Conservation (phyloP, 2,329 filamentous ascomycete species). For the Colletotrichum melonis region DNA sequence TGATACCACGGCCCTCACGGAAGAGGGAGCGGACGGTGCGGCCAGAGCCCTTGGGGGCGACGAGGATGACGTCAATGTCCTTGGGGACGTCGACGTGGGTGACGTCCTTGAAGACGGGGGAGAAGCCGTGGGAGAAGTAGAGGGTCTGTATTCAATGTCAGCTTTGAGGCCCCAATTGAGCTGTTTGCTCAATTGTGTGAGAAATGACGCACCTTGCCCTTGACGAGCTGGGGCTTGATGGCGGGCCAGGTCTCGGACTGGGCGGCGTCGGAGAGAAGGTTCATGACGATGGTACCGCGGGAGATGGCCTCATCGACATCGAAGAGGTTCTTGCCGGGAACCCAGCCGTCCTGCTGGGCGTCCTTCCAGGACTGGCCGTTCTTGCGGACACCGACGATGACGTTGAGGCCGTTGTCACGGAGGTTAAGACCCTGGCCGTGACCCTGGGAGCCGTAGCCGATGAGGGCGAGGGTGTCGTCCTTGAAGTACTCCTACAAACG, state of each 20-base stretch:
- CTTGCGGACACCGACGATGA: constrained; percentile 99
- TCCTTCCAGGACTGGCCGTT: constrained; percentile 99
- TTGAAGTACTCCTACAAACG: constrained; percentile 92
- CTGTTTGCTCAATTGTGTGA: constrained; percentile 2
- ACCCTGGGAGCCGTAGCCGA: constrained; percentile 97
- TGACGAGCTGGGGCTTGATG: constrained; percentile 97
- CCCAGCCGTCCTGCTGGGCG: constrained; percentile 96
- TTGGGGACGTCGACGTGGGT: constrained; percentile 98
- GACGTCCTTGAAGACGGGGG: constrained; percentile 98
- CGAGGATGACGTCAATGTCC: constrained; percentile 99
- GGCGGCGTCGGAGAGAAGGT: constrained; percentile 96
- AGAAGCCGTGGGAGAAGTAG: constrained; percentile 99
- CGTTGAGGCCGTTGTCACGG: constrained; percentile 99
- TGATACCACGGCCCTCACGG: constrained; percentile 99
- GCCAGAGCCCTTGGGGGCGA: constrained; percentile 98
- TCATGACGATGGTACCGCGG: constrained; percentile 97
- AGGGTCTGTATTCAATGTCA: constrained; percentile 75
- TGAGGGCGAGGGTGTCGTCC: constrained; percentile 98
- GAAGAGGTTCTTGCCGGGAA: constrained; percentile 98
- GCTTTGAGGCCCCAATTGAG: constrained; percentile 14
- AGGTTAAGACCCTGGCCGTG: constrained; percentile 99
- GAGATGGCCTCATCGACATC: constrained; percentile 96
- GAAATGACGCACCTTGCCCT: constrained; percentile 84
- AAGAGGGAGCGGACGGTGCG: constrained; percentile 98
- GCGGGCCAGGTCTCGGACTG: constrained; percentile 99